A percentile compares a stretch with the other conserved stretches of the same genome.
phyloP scores from a whole-genome alignment of 2,329 filamentous ascomycete genomes.

The Trichoderma semiorbis region DNA sequence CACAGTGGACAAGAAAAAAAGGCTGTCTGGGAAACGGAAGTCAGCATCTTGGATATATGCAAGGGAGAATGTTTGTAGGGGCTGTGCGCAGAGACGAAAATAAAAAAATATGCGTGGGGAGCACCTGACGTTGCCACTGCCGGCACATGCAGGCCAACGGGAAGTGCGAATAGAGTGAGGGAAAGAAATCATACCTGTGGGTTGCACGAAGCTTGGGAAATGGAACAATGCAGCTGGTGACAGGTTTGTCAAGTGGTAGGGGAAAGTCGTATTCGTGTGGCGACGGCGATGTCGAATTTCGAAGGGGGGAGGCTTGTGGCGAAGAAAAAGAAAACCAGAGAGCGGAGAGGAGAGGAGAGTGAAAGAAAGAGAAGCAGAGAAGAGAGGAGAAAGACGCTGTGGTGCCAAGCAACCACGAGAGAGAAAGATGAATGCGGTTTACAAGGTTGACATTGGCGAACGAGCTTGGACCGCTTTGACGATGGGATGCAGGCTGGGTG shows the following conservation, averaged over 20 bases:
- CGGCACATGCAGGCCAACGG: background rate
- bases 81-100: background rate
- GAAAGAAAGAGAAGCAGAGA: background rate
- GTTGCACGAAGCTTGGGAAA: background rate
- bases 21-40: background rate
- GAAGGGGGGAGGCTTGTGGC: background rate
- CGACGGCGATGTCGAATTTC: background rate
- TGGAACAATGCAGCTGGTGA: background rate
- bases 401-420: slow-evolving; percentile 6
- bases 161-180: background rate
- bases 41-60: background rate
- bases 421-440: background rate
- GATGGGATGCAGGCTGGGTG: background rate
- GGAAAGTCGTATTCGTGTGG: background rate
- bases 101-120: background rate
- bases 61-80: background rate
- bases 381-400: background rate
- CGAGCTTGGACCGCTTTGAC: background rate
- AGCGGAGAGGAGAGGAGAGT: background rate
- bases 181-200: background rate
- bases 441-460: background rate
- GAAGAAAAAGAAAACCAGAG: background rate
- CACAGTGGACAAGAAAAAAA: background rate
- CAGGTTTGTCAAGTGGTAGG: background rate
- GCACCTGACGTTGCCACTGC: background rate